Conservation (phyloP, 78 protist genomes). For the Dictyostelium capitatum region DNA sequence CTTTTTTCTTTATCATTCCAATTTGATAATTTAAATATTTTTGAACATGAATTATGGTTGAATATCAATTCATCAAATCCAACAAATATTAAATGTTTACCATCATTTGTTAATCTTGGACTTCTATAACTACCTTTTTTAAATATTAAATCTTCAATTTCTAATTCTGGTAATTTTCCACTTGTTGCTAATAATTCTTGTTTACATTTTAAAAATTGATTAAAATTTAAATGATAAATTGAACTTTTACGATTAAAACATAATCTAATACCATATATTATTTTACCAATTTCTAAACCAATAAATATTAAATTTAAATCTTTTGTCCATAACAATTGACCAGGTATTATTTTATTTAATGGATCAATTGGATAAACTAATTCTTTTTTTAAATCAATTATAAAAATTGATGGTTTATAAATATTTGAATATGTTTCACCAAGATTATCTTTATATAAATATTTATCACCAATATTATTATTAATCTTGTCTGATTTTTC, state of each 20-base stretch:
- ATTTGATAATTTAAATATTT: neutral
- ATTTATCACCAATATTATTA: conserved; percentile 37
- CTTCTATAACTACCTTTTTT: conserved; percentile 32
- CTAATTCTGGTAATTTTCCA: neutral
- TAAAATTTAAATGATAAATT: conserved; percentile 37
- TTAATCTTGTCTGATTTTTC: neutral
- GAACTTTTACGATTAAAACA: conserved; percentile 43
- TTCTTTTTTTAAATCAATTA: conserved; percentile 40
- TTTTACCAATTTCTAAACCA: conserved; percentile 42
- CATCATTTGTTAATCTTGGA: conserved; percentile 58
- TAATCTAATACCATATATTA: conserved; percentile 47
- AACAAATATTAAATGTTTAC: conserved; percentile 24
- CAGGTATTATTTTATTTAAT: conserved; percentile 19
- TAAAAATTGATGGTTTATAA: conserved; percentile 31
- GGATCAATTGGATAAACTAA: conserved; percentile 28
- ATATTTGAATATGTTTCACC: conserved; percentile 59
- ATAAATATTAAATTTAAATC: conserved; percentile 21
- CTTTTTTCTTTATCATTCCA: conserved; percentile 4
- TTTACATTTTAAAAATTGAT: neutral
- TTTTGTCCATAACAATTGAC: conserved; percentile 26
- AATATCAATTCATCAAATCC: conserved; percentile 30
- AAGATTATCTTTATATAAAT: conserved; percentile 30
- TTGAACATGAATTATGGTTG: conserved; percentile 43
- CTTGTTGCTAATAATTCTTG: no score
- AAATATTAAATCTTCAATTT: neutral